Evolutionary conservation across 495 filamentous ascomycete species (phyloP).

Genomic region (Penicillium maclennaniae): DNA sequence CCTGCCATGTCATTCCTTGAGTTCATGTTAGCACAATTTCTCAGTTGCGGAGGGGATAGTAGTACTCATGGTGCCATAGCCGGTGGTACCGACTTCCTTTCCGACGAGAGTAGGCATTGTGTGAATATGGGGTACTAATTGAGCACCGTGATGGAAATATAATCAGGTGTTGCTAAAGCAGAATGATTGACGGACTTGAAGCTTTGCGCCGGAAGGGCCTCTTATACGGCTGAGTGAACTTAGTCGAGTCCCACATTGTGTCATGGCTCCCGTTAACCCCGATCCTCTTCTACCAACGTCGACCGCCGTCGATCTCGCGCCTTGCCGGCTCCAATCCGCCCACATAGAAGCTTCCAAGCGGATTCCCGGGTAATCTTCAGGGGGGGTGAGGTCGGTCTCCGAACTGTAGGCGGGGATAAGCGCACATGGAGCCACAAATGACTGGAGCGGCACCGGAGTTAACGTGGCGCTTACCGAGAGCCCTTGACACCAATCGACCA

Average conservation of each 20-base stretch:
- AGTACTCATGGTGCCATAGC: slow-evolving; percentile 48
- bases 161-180: neutral
- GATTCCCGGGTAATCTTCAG: neutral
- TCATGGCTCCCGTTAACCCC: neutral
- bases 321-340: neutral
- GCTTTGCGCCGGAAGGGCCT: neutral
- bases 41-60: neutral
- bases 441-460: neutral
- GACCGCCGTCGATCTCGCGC: neutral
- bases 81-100: slow-evolving; percentile 44
- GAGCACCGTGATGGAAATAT: neutral
- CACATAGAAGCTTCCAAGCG: neutral
- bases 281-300: neutral
- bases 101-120: slow-evolving; percentile 41
- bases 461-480: neutral
- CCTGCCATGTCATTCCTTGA: slow-evolving; percentile 72
- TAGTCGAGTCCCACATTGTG: neutral
- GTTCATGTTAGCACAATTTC: neutral
- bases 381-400: slow-evolving; percentile 8
- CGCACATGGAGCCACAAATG: too few species aligned
- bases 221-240: neutral
- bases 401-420: neutral
- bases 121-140: neutral
- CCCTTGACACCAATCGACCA: neutral
- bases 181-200: neutral